Evolutionary conservation across 23 red algal genomes (phyloP), one percentile per base, ranked within the genome.

Genomic region (Gracilaria domingensis): DNA sequence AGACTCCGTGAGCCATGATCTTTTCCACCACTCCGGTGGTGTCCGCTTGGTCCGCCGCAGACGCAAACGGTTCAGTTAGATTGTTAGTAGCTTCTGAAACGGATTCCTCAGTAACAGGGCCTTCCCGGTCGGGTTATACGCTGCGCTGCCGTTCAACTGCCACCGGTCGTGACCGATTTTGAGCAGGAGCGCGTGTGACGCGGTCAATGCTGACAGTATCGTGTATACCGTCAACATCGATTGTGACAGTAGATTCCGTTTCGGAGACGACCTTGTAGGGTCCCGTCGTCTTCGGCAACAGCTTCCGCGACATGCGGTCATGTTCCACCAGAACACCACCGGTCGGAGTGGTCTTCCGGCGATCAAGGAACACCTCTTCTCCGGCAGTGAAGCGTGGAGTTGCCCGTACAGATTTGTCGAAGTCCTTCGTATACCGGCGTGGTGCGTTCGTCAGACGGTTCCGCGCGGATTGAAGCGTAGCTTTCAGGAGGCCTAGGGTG

Each of bases 381-480:
- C 23, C 54, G 14, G 54, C 54, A 5, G 14, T n/a, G 23, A 58
- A 58, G 4, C 8, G 14, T 18, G 54, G 54, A 2, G 54, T 58
- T 58, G 14, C 54, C 54, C 54, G 54, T 58, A 58, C 54, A n/a
- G 54, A 58, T 58, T 58, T 58, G 4, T 58, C 54, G 54, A 58
- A 58, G 54, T 58, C 14, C 54, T 18, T 16, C 14, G 7, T 58
- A 16, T 58, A 58, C 8, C 54, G 54, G 18, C 23, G 14, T 58
- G 7, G 54, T 18, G 54, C 54, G 23, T 58, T 58, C 2, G 7
- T 58, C 8, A 58, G 54, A 3, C 16, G 54, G 54, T 58, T 58
- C 54, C 54, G 54, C 2, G 54, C 33, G 23, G 39, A 35, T 47
- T 47, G 39, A 2, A 50, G 39, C n/a, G 48, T 77, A 28, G 23